Conservation (phyloP, 2,329 filamentous ascomycete genomes). For the Phialophora macrospora region DNA sequence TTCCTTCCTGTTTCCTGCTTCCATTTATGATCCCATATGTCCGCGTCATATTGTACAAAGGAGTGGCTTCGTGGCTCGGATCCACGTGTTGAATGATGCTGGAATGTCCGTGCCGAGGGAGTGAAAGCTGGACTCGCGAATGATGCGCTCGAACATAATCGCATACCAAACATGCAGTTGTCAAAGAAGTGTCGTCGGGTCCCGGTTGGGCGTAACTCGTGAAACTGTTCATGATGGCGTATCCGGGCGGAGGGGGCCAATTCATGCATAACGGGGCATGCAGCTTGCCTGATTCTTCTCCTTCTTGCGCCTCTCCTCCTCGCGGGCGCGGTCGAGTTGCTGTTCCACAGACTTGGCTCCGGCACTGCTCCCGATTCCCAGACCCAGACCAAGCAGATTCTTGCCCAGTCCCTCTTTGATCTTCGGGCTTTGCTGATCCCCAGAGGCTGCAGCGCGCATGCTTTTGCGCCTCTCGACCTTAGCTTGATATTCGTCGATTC, state of each 20-base stretch:
- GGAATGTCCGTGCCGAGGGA: neutral
- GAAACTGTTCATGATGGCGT: neutral
- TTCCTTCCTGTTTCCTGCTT: neutral
- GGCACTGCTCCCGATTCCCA: conserved; percentile 25
- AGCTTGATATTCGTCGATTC: conserved; percentile 35
- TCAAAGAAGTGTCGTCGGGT: neutral
- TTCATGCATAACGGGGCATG: conserved; percentile 27
- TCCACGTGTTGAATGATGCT: neutral
- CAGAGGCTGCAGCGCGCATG: conserved; percentile 24
- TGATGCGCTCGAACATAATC: neutral
- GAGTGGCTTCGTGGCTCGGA: neutral
- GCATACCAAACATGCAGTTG: neutral
- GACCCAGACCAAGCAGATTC: conserved; percentile 28
- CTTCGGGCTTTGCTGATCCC: conserved; percentile 9
- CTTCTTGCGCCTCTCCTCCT: conserved; percentile 31
- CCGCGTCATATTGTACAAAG: conserved; percentile 5
- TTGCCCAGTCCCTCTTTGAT: conserved; percentile 32
- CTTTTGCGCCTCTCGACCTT: conserved; percentile 34
- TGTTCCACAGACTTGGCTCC: conserved; percentile 25
- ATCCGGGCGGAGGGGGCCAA: neutral
- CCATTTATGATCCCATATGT: neutral
- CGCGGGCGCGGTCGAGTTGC: conserved; percentile 27
- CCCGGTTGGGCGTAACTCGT: neutral
- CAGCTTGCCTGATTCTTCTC: conserved; percentile 39
- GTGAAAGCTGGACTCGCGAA: neutral